Evolutionary conservation across 2,329 filamentous ascomycete species (phyloP).

Genomic region (Cercospora zeae-maydis): DNA sequence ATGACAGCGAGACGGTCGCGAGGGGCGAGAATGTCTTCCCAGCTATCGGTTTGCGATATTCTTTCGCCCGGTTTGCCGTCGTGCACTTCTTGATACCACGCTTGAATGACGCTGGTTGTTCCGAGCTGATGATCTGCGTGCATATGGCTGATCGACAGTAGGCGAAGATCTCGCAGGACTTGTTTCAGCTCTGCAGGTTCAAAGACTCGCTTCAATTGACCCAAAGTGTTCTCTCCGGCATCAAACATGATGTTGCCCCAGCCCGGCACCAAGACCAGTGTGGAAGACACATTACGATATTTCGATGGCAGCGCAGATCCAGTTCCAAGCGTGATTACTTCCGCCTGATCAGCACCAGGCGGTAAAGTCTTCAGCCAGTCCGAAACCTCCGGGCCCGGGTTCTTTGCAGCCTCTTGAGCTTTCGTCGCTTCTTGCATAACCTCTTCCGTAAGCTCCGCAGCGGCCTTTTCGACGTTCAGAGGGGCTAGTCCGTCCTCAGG

Average conservation of each 20-base stretch:
- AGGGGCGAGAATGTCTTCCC: constrained; percentile 28
- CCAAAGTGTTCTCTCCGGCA: constrained; percentile 86
- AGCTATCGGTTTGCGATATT: constrained; percentile 10
- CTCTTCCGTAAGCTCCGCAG: constrained; percentile 42
- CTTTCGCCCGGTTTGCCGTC: constrained; percentile 32
- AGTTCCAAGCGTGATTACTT: constrained; percentile 84
- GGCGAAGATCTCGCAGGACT: constrained; percentile 73
- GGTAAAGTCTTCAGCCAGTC: constrained; percentile 64
- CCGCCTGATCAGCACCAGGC: constrained; percentile 60
- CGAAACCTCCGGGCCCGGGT: constrained; percentile 46
- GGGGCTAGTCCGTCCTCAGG: constrained; percentile 48
- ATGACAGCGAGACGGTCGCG: constrained; percentile 57
- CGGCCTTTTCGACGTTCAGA: constrained; percentile 48
- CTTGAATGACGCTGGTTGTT: constrained; percentile 72
- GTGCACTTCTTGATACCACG: constrained; percentile 66
- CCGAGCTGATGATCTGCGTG: constrained; percentile 97
- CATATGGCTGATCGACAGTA: constrained; percentile 90
- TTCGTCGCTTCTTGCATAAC: constrained; percentile 54
- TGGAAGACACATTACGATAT: constrained; percentile 91
- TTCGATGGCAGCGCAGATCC: constrained; percentile 88
- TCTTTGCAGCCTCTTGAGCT: constrained; percentile 38
- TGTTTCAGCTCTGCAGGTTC: constrained; percentile 60
- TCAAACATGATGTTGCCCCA: constrained; percentile 88
- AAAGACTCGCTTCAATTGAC: constrained; percentile 76
- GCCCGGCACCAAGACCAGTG: constrained; percentile 76